Evolutionary conservation across 2,329 filamentous ascomycete species (phyloP).

Genomic region (Cercospora sp.): DNA sequence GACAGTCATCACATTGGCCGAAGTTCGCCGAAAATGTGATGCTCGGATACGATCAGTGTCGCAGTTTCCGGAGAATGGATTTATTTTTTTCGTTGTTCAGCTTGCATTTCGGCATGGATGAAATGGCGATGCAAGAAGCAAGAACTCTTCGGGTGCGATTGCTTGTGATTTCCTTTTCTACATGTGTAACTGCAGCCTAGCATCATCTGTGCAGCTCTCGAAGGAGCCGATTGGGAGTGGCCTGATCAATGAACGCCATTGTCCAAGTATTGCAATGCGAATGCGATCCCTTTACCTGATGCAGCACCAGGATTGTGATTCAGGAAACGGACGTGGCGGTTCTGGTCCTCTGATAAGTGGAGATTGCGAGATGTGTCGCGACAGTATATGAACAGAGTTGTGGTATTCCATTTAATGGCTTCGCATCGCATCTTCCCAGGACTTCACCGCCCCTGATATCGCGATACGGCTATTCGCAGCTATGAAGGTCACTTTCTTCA

Average conservation of each 20-base stretch:
- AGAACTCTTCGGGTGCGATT: background rate
- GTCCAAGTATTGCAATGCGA: background rate
- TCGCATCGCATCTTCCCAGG: background rate
- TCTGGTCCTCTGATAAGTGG: background rate
- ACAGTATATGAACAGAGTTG: background rate
- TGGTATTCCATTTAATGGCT: background rate
- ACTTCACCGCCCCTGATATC: background rate
- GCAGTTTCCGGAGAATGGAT: background rate
- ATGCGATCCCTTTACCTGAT: background rate
- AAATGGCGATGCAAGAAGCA: background rate
- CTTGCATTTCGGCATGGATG: background rate
- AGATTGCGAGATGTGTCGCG: background rate
- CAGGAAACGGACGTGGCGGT: background rate
- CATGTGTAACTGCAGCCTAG: background rate
- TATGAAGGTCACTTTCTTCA: background rate
- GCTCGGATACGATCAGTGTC: background rate
- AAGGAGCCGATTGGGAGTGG: background rate
- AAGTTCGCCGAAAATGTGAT: background rate
- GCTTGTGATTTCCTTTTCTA: background rate
- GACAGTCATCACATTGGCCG: background rate
- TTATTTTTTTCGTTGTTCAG: background rate
- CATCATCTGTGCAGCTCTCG: background rate
- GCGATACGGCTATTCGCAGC: background rate
- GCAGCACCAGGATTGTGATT: slow-evolving; percentile 3
- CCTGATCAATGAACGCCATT: background rate